phyloP scores from a whole-genome alignment of 2,329 filamentous ascomycete genomes.

The Ophiostoma sp. region DNA sequence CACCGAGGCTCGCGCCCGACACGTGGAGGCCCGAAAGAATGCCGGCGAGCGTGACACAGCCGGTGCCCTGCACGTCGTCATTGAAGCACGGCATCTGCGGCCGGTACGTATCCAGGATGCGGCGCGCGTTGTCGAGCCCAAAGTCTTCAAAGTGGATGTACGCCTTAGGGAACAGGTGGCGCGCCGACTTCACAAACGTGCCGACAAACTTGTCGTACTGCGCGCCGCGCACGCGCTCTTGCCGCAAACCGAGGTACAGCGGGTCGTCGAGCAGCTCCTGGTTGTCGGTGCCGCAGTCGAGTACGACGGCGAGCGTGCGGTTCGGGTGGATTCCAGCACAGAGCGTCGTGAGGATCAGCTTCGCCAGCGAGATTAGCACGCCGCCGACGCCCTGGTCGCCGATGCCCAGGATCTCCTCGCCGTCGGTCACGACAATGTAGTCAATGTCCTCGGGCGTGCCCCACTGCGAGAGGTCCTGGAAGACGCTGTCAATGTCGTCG shows the following conservation, averaged over 20 bases:
- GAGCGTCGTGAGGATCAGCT: constrained; percentile 73
- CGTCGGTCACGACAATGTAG: constrained; percentile 65
- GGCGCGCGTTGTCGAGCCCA: constrained; percentile 66
- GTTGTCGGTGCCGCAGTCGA: constrained; percentile 85
- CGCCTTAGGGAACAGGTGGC: constrained; percentile 67
- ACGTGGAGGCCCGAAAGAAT: constrained; percentile 72
- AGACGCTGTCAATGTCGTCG: constrained; percentile 58
- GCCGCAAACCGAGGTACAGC: constrained; percentile 69
- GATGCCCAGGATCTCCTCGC: constrained; percentile 74
- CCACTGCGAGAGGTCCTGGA: constrained; percentile 62
- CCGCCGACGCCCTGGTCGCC: constrained; percentile 84
- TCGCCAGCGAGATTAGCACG: constrained; percentile 77
- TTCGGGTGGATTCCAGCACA: constrained; percentile 83
- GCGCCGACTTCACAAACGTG: constrained; percentile 62
- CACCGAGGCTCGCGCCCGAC: constrained; percentile 57
- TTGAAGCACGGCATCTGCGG: constrained; percentile 78
- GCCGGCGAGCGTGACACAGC: constrained; percentile 78
- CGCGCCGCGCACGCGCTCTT: constrained; percentile 61
- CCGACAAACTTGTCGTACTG: constrained; percentile 74
- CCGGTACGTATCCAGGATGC: constrained; percentile 70
- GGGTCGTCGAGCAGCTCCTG: constrained; percentile 66
- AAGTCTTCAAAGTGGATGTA: constrained; percentile 92
- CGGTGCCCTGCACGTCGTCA: constrained; percentile 76
- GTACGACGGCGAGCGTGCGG: constrained; percentile 69
- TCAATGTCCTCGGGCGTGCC: constrained; percentile 70